These are phyloP conservation scores for Turnera subulata DNA, from an alignment of 345 rosid species.

Conservation along the genomic window DNA sequence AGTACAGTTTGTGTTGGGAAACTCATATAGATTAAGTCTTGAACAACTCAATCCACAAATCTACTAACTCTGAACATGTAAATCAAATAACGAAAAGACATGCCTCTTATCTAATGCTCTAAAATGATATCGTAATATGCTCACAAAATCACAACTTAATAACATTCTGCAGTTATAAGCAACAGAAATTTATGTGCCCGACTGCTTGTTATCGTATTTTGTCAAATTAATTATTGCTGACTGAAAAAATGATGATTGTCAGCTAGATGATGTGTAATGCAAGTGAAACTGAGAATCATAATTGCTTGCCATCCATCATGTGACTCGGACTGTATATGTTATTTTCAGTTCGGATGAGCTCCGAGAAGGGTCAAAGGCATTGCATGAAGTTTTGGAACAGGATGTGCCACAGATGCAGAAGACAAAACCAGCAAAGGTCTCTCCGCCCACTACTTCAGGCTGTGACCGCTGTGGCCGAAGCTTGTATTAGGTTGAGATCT, in stretches of 20 bases:
- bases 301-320: neutral
- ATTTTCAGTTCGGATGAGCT: slow-evolving; percentile 70
- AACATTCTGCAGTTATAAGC: no score
- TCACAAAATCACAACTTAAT: neutral
- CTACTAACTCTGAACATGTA: no score
- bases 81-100: no score
- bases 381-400: slow-evolving; percentile 64
- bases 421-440: slow-evolving; percentile 35
- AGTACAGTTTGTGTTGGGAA: no score
- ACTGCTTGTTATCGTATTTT: neutral
- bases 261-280: neutral
- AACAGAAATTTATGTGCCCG: no score
- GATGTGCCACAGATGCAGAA: slow-evolving; percentile 61
- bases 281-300: neutral
- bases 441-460: slow-evolving; percentile 32
- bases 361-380: slow-evolving; percentile 58
- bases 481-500: slow-evolving; percentile 25
- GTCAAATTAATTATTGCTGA: no score
- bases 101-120: no score
- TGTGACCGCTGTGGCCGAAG: slow-evolving; percentile 85
- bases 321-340: neutral
- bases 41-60: no score
- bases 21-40: no score
- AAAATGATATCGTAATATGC: no score
- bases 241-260: neutral